Base-by-base conservation (phyloP, 176 grass and related monocot genomes). In the Cocos nucifera region DNA sequence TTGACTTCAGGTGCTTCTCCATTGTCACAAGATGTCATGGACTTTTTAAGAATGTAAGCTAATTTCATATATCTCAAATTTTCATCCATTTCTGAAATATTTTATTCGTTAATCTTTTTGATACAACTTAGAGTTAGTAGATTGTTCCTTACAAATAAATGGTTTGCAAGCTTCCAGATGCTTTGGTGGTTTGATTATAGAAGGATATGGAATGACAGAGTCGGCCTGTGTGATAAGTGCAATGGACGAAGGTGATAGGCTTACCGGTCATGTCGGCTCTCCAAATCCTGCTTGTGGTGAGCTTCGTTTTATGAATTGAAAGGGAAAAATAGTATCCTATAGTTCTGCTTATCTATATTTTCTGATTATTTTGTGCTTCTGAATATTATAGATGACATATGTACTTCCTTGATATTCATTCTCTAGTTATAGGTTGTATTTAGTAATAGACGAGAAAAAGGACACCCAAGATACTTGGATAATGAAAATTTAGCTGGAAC, bases 161-260 rank as follows among this genome's bases (percentile, higher is more conserved):
- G 35, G 35, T 12, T 44, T 30, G 28, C n/a, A 23, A 19, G 73
- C 52, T 61, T 78, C 32, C 71, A 96, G 92, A 72, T 96, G 92
- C 72, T 96, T 96, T 58, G 76, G 73, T 44, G 81, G 91, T 75
- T 64, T 80, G 28, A 64, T 96, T 82, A 18, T 90, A 70, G 87
- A 96, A 84, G 87, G 92, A 12, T 90, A 96, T 80, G 92, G 86
- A 75, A 96, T 96, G 92, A 96, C 92, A 49, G 92, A 90, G 78
- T 82, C 92, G 80, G 85, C 92, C 62, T 96, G 86, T 88, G 52
- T 96, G 69, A 85, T 96, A 49, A 73, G 19, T 69, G 39, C 58
- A 56, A 96, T 85, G 83, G 66, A 85, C 50, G 39, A 59, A 49
- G 92, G 69, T 66, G 92, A 97, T 49, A 92, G 27, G 17, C 59